Evolutionary conservation across 257 asterid species (phyloP), one percentile per base, ranked within the genome.

Genomic region (Jacaranda mimosifolia): DNA sequence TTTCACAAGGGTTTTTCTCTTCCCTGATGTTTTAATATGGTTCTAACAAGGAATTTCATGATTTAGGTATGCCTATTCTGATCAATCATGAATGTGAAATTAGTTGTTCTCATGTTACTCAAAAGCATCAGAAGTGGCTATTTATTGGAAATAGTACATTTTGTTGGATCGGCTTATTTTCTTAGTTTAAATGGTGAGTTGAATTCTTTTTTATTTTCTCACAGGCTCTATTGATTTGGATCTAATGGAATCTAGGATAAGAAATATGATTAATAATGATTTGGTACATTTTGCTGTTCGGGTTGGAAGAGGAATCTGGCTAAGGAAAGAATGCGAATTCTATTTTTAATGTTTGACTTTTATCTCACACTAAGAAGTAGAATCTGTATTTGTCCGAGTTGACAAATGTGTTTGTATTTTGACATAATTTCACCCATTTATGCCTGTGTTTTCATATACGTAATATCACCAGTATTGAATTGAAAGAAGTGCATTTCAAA

Each of bases 121-220:
- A 19, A 52, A 52, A 42, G 38, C 9, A 52, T 10, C 18, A 12
- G 59, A 55, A 67, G 40, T 32, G 39, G 62, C 9, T 3, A 66
- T n/a, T 55, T 39, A 6, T 66, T 46, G 36, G 46, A 43, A 56
- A 68, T 3, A 15, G 3, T 76, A 59, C 7, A 45, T 26, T 68
- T 68, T 53, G n/a, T 26, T 46, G 38, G 53, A 43, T 57, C 49
- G 15, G 49, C 52, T 55, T 38, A 55, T 66, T 6, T 51, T 17
- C 43, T 46, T 43, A 6, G 73, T 43, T 65, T 32, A 19, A 9
- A 75, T 15, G 32, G 35, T 43, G 49, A 35, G 32, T 48, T 65
- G 65, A 67, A 69, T 45, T n/a, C n/a, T 56, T 67, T 17, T 7
- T 10, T n/a, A 17, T 48, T 66, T 55, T 57, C 63, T 9, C 39